Base-by-base conservation (phyloP, 495 filamentous ascomycete species). In the Aspergillus biplanus region DNA sequence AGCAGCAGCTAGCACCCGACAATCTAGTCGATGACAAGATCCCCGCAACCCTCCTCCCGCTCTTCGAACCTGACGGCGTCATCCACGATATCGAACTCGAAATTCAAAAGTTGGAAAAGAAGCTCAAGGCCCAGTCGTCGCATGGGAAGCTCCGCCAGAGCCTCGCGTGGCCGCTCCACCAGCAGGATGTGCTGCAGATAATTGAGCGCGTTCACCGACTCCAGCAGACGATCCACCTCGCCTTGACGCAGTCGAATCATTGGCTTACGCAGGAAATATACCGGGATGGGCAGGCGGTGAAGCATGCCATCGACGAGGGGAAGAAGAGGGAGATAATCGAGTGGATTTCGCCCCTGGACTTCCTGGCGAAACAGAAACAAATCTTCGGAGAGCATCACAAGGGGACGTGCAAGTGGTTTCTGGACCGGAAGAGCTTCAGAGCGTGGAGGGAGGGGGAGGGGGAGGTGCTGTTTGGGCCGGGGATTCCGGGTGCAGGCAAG, bases 351-450 rank as follows among this genome's bases (percentile, higher is more conserved):
- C 52, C 52, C 18, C 52, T 62, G 42, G 54, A 62, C 18, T 62
- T 62, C 59, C 31, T 62, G 42, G 39, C 52, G n/a, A 62, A 62
- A 27, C 59, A 62, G 59, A 62, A 53, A 32, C 53, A 54, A 52
- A 56, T 62, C 32, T 62, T 53, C 52, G 53, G 44, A 13, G 31
- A 62, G 11, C 59, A 56, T 12, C 59, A 62, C 32, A 46, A 62
- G 44, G 59, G 59, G 1, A 56, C 59, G 4, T 62, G 59, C 52
- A 56, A 48, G 52, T 62, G 59, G 59, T 62, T 62, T 18, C 52
- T 62, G 32, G 59, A 56, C 0, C 32, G 42, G 27, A 42, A 56
- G 8, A 42, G 50, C 11, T 62, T 62, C 21, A 31, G 42, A 13
- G 42, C 34, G 21, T 62, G 59, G 59, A 42, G 59, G 13, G 52